Conservation (phyloP, 2,329 filamentous ascomycete genomes). For the Fusarium sp. region DNA sequence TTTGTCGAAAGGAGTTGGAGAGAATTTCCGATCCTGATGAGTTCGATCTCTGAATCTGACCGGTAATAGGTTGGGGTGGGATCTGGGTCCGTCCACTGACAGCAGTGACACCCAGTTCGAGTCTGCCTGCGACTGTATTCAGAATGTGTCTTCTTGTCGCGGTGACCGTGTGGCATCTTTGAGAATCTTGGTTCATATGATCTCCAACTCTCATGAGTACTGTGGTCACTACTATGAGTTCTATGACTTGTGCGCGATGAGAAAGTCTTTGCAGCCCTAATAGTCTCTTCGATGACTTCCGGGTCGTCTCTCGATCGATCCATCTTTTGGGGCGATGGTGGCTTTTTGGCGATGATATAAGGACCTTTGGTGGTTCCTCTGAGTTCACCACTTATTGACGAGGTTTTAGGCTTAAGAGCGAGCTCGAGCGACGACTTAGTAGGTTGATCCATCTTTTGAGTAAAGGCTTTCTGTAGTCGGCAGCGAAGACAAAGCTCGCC, state of each 20-base stretch:
- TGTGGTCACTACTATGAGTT: too few relatives aligned
- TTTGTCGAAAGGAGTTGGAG: constrained; percentile 19
- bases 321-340: neutral
- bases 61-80: neutral
- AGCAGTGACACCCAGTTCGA: neutral
- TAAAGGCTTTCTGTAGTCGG: neutral
- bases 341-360: neutral
- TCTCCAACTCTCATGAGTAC: too few relatives aligned
- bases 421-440: constrained; percentile 7
- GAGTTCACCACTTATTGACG: neutral
- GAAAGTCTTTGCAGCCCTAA: too few relatives aligned
- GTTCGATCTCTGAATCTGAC: constrained; percentile 1
- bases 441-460: neutral
- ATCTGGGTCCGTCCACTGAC: neutral
- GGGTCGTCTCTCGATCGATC: too few relatives aligned
- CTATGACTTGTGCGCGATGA: too few relatives aligned
- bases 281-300: too few relatives aligned
- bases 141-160: too few relatives aligned
- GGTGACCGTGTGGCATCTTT: too few relatives aligned
- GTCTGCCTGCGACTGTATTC: neutral
- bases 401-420: neutral
- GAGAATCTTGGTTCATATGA: too few relatives aligned
- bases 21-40: neutral
- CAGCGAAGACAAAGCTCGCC: constrained; percentile 4
- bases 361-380: neutral